These are phyloP conservation scores for Xylariaceae sp. DNA, from an alignment of 2,329 filamentous ascomycete genomes.

Conservation along the genomic window DNA sequence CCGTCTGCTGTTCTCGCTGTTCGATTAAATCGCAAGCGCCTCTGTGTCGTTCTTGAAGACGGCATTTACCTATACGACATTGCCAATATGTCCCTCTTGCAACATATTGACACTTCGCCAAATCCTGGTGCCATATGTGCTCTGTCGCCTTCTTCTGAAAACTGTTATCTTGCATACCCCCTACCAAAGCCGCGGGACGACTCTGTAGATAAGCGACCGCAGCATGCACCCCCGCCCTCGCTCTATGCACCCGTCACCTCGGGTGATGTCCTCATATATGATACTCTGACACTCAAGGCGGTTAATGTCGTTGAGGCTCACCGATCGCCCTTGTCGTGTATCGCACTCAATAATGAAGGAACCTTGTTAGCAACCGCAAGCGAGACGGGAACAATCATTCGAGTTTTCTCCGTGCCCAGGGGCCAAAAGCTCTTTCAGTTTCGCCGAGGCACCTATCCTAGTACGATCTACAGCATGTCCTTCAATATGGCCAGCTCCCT, in stretches of 20 bases:
- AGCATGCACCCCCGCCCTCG: constrained; percentile 82
- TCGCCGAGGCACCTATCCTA: constrained; percentile 91
- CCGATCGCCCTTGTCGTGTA: constrained; percentile 85
- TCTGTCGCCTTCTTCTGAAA: constrained; percentile 90
- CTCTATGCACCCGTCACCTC: constrained; percentile 83
- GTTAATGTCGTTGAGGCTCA: constrained; percentile 97
- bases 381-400: constrained; percentile 96
- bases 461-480: constrained; percentile 97
- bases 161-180: constrained; percentile 94
- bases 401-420: constrained; percentile 89
- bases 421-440: constrained; percentile 97
- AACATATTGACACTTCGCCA: constrained; percentile 91
- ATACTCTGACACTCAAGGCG: constrained; percentile 86
- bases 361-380: constrained; percentile 92
- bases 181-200: constrained; percentile 76
- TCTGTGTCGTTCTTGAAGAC: constrained; percentile 92
- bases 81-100: constrained; percentile 94
- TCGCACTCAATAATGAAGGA: constrained; percentile 90
- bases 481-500: constrained; percentile 95
- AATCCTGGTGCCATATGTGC: constrained; percentile 92
- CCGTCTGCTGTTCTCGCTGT: constrained; percentile 95
- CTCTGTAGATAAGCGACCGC: constrained; percentile 63
- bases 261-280: constrained; percentile 91
- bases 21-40: constrained; percentile 88
- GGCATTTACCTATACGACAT: constrained; percentile 99